Percentiles rank a stretch among this genome's conserved stretches.
These are phyloP conservation scores for Podospora pseudopauciseta DNA, from an alignment of 495 filamentous ascomycete genomes.

Conservation along the genomic window DNA sequence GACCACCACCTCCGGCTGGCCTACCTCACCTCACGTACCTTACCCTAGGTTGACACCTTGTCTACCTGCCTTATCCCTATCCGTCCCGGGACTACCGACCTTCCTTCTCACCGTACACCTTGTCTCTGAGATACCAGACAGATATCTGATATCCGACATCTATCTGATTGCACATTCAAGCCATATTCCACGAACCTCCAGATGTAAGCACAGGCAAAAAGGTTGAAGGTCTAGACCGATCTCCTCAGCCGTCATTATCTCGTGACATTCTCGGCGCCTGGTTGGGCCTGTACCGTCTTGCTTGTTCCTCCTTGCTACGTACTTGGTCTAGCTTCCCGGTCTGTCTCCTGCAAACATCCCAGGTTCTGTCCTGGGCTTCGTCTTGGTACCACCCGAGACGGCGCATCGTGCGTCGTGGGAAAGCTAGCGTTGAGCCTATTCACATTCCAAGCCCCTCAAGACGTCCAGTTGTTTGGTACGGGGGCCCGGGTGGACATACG, in stretches of 20 bases:
- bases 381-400: slow-evolving; percentile 2
- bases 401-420: background rate
- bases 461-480: background rate
- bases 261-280: background rate
- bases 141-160: background rate
- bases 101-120: background rate
- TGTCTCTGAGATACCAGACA: background rate
- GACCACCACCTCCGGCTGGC: background rate
- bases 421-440: slow-evolving; percentile 1
- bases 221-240: background rate
- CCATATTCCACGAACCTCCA: background rate
- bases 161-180: background rate
- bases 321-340: background rate
- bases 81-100: background rate
- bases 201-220: background rate
- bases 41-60: background rate
- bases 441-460: background rate
- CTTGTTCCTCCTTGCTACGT: too few relatives aligned
- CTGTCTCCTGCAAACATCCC: slow-evolving; percentile 1
- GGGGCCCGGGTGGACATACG: background rate
- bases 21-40: background rate
- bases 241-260: background rate
- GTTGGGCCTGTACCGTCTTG: background rate
- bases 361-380: background rate
- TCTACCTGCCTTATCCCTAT: background rate